Evolutionary conservation across 768 basidiomycete species (phyloP).

Genomic region (Nidularia pulvinata): DNA sequence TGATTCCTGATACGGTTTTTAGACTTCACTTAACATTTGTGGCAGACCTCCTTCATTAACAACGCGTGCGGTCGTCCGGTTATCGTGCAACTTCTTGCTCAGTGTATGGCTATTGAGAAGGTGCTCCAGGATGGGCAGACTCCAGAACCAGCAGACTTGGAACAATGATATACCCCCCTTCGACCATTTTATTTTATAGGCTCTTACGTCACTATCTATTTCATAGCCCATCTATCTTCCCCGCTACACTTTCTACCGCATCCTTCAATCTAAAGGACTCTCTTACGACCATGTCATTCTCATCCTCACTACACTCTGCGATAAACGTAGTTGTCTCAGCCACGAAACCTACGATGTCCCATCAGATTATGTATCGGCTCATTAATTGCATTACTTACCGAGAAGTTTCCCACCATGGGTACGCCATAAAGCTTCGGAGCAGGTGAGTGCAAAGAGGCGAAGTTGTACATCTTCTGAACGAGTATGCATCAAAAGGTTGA

Average conservation of each 20-base stretch:
- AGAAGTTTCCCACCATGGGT: constrained; percentile 73
- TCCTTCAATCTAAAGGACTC: constrained; percentile 68
- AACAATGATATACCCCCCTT: constrained; percentile 12
- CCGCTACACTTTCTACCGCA: constrained; percentile 72
- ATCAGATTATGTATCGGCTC: neutral
- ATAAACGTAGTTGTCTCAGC: constrained; percentile 87
- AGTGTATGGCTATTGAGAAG: constrained; percentile 70
- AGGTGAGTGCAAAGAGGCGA: constrained; percentile 71
- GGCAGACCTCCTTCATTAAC: constrained; percentile 61
- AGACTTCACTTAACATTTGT: neutral
- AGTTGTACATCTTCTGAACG: constrained; percentile 75
- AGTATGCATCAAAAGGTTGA: constrained; percentile 85
- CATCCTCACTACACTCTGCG: constrained; percentile 86
- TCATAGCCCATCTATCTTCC: constrained; percentile 53
- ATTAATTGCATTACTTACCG: constrained; percentile 39
- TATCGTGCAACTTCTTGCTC: constrained; percentile 64
- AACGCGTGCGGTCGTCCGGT: constrained; percentile 69
- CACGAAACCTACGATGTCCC: constrained; percentile 54
- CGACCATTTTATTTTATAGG: constrained; percentile 12
- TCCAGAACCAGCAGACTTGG: constrained; percentile 4
- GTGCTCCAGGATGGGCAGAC: constrained; percentile 22
- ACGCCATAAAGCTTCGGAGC: constrained; percentile 75
- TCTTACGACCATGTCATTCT: constrained; percentile 79
- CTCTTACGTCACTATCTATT: constrained; percentile 16
- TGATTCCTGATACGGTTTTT: constrained; percentile 9